phyloP scores from a whole-genome alignment of 352 stramenopile genomes.

The Phytophthora niederhauseri region DNA sequence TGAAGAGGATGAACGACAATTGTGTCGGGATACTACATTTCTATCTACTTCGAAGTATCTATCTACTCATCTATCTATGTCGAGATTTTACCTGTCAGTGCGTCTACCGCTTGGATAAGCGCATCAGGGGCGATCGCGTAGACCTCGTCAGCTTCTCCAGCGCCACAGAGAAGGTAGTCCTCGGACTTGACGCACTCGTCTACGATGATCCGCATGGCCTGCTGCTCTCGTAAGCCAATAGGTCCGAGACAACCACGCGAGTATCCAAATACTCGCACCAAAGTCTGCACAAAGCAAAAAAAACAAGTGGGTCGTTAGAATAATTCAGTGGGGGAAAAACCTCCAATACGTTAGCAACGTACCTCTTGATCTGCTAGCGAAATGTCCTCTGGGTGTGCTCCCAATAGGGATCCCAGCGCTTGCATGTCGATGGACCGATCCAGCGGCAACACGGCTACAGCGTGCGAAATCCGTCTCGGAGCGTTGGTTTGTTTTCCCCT shows the following conservation, averaged over 20 bases:
- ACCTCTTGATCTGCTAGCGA: slow-evolving; percentile 58
- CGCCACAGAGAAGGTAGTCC: slow-evolving; percentile 55
- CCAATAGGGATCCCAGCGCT: slow-evolving; percentile 36
- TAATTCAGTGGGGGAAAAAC: not conserved
- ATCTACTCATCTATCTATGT: slow-evolving; percentile 5
- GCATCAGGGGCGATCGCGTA: slow-evolving; percentile 45
- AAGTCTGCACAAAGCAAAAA: slow-evolving; percentile 32
- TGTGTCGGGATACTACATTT: no score
- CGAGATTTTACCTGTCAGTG: slow-evolving; percentile 26
- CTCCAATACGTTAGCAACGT: not conserved
- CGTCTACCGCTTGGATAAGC: slow-evolving; percentile 20
- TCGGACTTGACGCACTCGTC: slow-evolving; percentile 37
- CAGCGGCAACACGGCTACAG: slow-evolving; percentile 56
- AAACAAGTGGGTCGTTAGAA: not conserved
- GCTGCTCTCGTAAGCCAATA: slow-evolving; percentile 61
- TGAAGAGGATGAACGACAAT: no score
- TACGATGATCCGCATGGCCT: slow-evolving; percentile 54
- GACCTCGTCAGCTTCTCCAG: slow-evolving; percentile 50
- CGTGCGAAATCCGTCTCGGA: slow-evolving; percentile 26
- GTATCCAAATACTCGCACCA: slow-evolving; percentile 75
- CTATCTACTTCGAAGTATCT: no score
- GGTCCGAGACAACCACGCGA: slow-evolving; percentile 62
- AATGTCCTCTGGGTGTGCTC: slow-evolving; percentile 36
- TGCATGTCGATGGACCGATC: slow-evolving; percentile 62
- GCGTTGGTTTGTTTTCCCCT: slow-evolving; percentile 4